Evolutionary conservation across 2,329 filamentous ascomycete genomes (phyloP).

Genomic region (Fusarium sp.): DNA sequence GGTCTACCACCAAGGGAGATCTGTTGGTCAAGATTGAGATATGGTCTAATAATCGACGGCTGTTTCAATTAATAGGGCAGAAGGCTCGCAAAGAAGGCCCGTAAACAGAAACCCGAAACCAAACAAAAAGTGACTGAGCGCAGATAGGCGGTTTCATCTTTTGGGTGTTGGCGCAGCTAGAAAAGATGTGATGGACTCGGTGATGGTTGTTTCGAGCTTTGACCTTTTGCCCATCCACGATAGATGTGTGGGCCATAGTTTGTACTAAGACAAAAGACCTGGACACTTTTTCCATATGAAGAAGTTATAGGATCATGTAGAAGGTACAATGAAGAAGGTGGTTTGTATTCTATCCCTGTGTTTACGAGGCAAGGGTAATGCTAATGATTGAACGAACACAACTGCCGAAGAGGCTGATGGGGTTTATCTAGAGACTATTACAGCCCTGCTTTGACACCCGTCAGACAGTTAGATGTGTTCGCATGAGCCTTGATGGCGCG

Average conservation of each 20-base stretch:
- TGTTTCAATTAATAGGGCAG: background rate
- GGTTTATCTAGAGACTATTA: background rate
- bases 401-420: slow-evolving; percentile 13
- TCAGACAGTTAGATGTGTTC: slow-evolving; percentile 1
- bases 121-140: slow-evolving; percentile 6
- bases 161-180: slow-evolving; percentile 1
- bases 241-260: slow-evolving; percentile 1
- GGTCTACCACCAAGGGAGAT: background rate
- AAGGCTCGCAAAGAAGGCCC: slow-evolving; percentile 6
- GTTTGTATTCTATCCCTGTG: background rate
- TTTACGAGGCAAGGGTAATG: slow-evolving; percentile 4
- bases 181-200: slow-evolving; percentile 8
- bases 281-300: slow-evolving; percentile 1
- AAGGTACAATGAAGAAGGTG: background rate
- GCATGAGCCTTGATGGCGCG: slow-evolving; percentile 9
- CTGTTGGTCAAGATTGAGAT: background rate
- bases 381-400: slow-evolving; percentile 10
- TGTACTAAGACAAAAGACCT: background rate
- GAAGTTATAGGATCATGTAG: background rate
- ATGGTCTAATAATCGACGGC: background rate
- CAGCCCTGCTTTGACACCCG: background rate
- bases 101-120: slow-evolving; percentile 3
- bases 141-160: slow-evolving; percentile 13
- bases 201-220: slow-evolving; percentile 24
- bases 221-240: background rate